A percentile compares a stretch with the other conserved stretches of the same genome.
Conservation (phyloP, 1,139 yeast genomes). For the Maudiozyma humilis region DNA sequence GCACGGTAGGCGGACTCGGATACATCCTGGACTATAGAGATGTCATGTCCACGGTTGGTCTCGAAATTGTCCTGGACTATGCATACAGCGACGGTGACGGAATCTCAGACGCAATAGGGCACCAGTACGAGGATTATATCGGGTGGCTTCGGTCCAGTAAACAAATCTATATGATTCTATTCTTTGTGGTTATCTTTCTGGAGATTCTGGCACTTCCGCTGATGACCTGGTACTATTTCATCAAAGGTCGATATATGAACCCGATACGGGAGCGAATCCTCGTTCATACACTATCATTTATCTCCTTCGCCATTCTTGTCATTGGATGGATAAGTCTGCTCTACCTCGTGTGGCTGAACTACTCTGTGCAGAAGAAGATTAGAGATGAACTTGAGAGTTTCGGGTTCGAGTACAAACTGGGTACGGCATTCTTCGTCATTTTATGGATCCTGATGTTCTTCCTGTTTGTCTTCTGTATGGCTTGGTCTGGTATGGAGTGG, state of each 20-base stretch:
- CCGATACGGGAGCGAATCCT: constrained; percentile 17
- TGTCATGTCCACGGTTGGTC: constrained; percentile 19
- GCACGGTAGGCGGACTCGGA: constrained; percentile 15
- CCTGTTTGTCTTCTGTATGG: constrained; percentile 18
- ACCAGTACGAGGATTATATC: constrained; percentile 16
- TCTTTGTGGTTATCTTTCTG: constrained; percentile 14
- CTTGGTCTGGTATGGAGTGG: constrained; percentile 32
- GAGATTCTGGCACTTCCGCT: constrained; percentile 13
- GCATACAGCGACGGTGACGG: constrained; percentile 17
- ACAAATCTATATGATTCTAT: constrained; percentile 14
- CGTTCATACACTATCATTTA: constrained; percentile 20
- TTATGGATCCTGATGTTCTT: constrained; percentile 20
- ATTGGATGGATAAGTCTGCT: constrained; percentile 18
- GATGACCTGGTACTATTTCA: constrained; percentile 23
- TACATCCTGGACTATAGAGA: constrained; percentile 27
- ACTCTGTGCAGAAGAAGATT: constrained; percentile 18
- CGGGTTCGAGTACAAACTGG: constrained; percentile 26
- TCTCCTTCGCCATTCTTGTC: constrained; percentile 19
- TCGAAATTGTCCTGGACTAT: constrained; percentile 26
- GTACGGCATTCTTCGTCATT: constrained; percentile 22
- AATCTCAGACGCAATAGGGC: too few species aligned
- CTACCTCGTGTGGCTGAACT: constrained; percentile 16
- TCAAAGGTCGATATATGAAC: constrained; percentile 22
- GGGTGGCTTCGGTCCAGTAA: constrained; percentile 11
- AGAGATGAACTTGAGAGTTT: constrained; percentile 20